These are phyloP conservation scores for Oidiodendron maius DNA, from an alignment of 495 filamentous ascomycete genomes.

Conservation along the genomic window DNA sequence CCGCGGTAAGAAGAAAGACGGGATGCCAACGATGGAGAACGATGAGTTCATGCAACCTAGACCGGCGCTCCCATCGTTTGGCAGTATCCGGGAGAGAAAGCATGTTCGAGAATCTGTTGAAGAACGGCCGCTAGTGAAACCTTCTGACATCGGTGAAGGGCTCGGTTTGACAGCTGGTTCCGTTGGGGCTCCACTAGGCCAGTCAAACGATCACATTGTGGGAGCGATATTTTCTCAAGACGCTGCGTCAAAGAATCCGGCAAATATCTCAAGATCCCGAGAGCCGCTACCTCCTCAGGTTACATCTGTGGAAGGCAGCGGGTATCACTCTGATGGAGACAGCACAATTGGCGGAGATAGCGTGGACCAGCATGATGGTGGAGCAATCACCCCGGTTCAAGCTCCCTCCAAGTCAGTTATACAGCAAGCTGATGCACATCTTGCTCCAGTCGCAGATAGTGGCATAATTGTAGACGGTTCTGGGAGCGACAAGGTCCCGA, in stretches of 20 bases:
- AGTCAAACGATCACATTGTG: slow-evolving; percentile 62
- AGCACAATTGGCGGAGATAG: slow-evolving; percentile 5
- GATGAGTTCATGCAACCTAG: slow-evolving; percentile 68
- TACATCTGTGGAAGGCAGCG: slow-evolving; percentile 53
- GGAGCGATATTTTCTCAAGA: slow-evolving; percentile 53
- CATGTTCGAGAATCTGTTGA: slow-evolving; percentile 30
- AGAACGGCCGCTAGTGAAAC: slow-evolving; percentile 47
- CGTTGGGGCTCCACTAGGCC: slow-evolving; percentile 24
- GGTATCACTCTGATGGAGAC: slow-evolving; percentile 16
- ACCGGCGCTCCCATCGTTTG: slow-evolving; percentile 76
- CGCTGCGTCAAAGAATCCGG: slow-evolving; percentile 34
- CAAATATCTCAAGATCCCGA: slow-evolving; percentile 40
- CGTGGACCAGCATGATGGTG: background rate
- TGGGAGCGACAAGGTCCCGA: slow-evolving; percentile 24
- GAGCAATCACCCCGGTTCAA: background rate
- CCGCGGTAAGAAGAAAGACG: slow-evolving; percentile 38
- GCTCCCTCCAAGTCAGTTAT: background rate
- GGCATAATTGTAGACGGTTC: background rate
- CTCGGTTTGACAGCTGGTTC: slow-evolving; percentile 14
- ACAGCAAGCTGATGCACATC: slow-evolving; percentile 3
- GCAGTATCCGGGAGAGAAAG: slow-evolving; percentile 58
- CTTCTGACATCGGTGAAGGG: slow-evolving; percentile 26
- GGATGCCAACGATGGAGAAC: slow-evolving; percentile 39
- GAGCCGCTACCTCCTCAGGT: slow-evolving; percentile 63
- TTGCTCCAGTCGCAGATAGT: background rate